These are phyloP conservation scores for Myriosclerotinia duriaeana DNA, from an alignment of 2,329 filamentous ascomycete genomes.

Conservation along the genomic window DNA sequence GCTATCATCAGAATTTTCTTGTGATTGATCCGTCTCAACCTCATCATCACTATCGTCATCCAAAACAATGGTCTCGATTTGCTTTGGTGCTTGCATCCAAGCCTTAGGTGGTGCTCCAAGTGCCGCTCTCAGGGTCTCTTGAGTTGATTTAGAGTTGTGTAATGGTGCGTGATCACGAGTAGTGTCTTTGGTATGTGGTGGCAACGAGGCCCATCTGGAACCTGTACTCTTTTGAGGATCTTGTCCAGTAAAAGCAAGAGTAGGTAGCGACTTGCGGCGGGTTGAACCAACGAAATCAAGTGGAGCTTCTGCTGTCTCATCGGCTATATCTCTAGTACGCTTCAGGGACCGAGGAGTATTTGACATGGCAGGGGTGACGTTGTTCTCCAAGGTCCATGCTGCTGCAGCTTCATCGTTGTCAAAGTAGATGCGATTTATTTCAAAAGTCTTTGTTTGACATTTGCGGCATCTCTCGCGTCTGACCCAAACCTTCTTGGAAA, in stretches of 20 bases:
- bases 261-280: conserved; percentile 12
- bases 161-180: conserved; percentile 3
- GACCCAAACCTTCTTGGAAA: conserved; percentile 3
- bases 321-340: background rate
- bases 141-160: conserved; percentile 2
- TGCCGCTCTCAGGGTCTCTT: background rate
- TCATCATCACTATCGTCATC: conserved; percentile 4
- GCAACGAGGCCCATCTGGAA: conserved; percentile 17
- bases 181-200: conserved; percentile 9
- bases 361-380: background rate
- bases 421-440: conserved; percentile 8
- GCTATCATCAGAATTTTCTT: background rate
- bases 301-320: background rate
- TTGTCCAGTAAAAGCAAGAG: background rate
- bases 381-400: background rate
- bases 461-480: conserved; percentile 20
- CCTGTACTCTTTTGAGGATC: background rate
- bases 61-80: conserved; percentile 8
- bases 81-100: conserved; percentile 12
- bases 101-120: conserved; percentile 4
- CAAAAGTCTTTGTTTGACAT: background rate
- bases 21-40: background rate
- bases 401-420: background rate
- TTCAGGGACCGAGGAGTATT: background rate
- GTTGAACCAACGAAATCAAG: background rate